Percentiles rank a stretch among this genome's conserved stretches.
These are phyloP conservation scores for Anethum foeniculum DNA, from an alignment of 140 eudicot genomes.

Conservation along the genomic window DNA sequence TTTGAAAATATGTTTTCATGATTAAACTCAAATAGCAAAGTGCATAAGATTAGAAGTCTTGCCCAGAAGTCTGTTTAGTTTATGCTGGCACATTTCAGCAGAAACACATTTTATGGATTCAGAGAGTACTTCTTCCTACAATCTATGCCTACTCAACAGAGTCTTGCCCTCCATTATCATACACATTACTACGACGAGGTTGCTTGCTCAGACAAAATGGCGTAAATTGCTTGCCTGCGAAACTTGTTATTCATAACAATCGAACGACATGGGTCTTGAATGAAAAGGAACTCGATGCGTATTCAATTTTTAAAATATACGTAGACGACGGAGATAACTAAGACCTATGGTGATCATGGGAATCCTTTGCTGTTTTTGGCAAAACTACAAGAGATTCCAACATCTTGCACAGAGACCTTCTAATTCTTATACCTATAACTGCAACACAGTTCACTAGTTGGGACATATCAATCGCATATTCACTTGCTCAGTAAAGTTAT, in stretches of 20 bases:
- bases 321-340: not conserved
- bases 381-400: not conserved
- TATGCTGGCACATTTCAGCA: too few relatives aligned
- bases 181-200: too few relatives aligned
- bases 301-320: too few relatives aligned
- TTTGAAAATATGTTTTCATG: not conserved
- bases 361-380: not conserved
- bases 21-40: not conserved
- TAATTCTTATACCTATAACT: not conserved
- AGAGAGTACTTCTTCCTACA: not conserved
- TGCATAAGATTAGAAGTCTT: not conserved
- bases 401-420: not conserved
- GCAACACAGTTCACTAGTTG: not conserved
- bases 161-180: not conserved
- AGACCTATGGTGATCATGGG: not conserved
- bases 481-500: not conserved
- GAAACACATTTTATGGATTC: too few relatives aligned
- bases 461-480: not conserved
- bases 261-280: not conserved
- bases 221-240: too few relatives aligned
- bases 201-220: too few relatives aligned
- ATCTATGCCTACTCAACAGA: not conserved
- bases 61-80: not conserved
- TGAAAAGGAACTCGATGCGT: not conserved
- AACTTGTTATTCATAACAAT: too few relatives aligned